Evolutionary conservation across 73 alveolate genomes (phyloP), one percentile per base, ranked within the genome.

Genomic region (Uronychia setigera): DNA sequence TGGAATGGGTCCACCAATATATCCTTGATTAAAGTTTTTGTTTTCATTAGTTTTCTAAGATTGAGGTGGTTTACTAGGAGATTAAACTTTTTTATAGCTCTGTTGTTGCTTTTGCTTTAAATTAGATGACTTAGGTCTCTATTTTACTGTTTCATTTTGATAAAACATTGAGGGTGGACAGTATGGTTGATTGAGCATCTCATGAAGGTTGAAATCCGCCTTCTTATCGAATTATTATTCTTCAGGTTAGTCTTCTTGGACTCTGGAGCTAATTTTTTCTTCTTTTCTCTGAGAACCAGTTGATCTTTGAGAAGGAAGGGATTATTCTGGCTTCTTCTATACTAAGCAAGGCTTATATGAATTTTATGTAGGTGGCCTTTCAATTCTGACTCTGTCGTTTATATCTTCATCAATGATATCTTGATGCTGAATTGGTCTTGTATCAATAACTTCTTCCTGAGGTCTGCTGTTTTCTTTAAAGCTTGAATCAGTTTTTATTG

Each of bases 141-240:
- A 19, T 19, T 19, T 46, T 46, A 19, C 67, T 46, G 67, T 11
- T 5, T 5, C 67, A 5, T 67, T 80, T 27, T 87, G 88, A 33
- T 80, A 87, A 58, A 87, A 87, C 89, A 87, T 80, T 1, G 93
- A 84, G 1, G 93, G 93, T 0, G 93, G 93, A 1, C 31, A 34
- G 76, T 58, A 87, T 1, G 88, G 93, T 31, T 80, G 59, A 1
- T 80, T 77, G 26, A 86, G 76, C 84, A 86, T 30, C 31, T 85
- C 76, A 9, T 76, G 30, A 31, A 85, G 58, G 9, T n/a, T 32
- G 27, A 26, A 35, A 25, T 34, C 29, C 59, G 60, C 29, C 79
- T 9, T 74, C 46, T 76, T 76, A 0, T 32, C 79, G 84, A 29
- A 26, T 32, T 35, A 1, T n/a, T 79, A 9, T 26, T 1, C 29